Conservation (phyloP, 805 yeast genomes). For the Metschnikowia lunata region DNA sequence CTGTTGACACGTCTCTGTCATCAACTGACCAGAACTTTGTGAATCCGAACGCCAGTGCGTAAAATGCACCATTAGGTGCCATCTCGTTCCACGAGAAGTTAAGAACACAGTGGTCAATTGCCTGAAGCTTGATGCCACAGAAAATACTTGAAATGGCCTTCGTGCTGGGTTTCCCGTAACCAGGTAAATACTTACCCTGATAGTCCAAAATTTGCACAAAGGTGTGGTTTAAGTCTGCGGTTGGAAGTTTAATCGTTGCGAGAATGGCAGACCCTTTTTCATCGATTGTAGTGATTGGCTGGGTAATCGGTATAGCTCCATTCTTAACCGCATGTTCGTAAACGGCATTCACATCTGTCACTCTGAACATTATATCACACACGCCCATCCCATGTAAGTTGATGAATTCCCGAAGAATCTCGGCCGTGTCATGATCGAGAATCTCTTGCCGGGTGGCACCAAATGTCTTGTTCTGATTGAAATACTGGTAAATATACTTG, state of each 20-base stretch:
- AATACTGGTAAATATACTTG: not conserved
- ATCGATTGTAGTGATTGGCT: constrained; percentile 35
- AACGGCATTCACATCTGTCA: constrained; percentile 44
- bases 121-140: constrained; percentile 37
- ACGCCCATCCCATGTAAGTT: constrained; percentile 71
- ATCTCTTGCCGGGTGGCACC: constrained; percentile 1
- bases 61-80: constrained; percentile 53
- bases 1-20: constrained; percentile 68
- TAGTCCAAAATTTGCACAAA: constrained; percentile 47
- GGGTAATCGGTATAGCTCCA: constrained; percentile 46
- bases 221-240: constrained; percentile 68
- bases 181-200: constrained; percentile 50
- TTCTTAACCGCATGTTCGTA: constrained; percentile 43
- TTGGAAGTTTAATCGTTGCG: constrained; percentile 43
- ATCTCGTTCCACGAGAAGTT: constrained; percentile 69
- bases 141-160: constrained; percentile 1
- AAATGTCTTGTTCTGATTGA: not conserved
- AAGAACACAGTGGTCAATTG: constrained; percentile 78
- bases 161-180: constrained; percentile 23
- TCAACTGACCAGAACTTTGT: constrained; percentile 83
- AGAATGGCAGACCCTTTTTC: constrained; percentile 45
- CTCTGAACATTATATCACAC: constrained; percentile 70
- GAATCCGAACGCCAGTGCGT: constrained; percentile 64
- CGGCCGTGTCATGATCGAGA: constrained; percentile 8
- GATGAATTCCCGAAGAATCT: constrained; percentile 23